Evolutionary conservation across 306 rosid genomes (phyloP).

Genomic region (Pterocarpus santalinus): DNA sequence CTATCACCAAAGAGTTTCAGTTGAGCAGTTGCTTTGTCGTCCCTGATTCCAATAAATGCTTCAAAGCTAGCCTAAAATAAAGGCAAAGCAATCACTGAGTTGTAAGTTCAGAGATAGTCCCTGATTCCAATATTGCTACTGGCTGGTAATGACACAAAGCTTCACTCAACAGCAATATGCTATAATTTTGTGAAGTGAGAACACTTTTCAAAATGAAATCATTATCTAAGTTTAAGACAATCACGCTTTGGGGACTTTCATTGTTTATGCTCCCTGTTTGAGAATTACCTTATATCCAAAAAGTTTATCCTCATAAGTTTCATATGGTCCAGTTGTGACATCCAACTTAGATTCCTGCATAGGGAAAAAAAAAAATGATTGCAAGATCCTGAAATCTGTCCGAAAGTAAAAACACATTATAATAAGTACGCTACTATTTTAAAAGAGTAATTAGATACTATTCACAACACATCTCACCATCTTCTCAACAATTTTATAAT

Average conservation of each 20-base stretch:
- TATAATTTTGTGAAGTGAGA: too few species aligned
- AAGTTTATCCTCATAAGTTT: slow-evolving; percentile 82
- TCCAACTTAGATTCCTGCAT: slow-evolving; percentile 85
- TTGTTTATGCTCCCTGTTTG: too few species aligned
- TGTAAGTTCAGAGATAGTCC: slow-evolving; percentile 15
- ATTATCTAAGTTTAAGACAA: too few species aligned
- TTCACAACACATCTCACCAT: too few species aligned
- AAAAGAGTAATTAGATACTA: too few species aligned
- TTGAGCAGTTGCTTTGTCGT: slow-evolving; percentile 89
- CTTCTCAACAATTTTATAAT: too few species aligned
- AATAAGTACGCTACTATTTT: background rate
- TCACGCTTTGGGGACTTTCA: too few species aligned
- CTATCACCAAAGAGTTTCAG: slow-evolving; percentile 91
- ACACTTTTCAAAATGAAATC: too few species aligned
- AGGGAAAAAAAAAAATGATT: slow-evolving; percentile 33
- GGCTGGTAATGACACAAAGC: too few species aligned
- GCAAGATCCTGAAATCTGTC: slow-evolving; percentile 37
- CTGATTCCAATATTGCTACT: too few species aligned
- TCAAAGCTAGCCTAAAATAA: slow-evolving; percentile 87
- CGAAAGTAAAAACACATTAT: background rate
- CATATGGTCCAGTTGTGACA: slow-evolving; percentile 89
- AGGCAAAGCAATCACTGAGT: slow-evolving; percentile 27
- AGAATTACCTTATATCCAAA: slow-evolving; percentile 53
- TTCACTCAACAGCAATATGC: too few species aligned
- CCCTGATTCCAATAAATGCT: slow-evolving; percentile 89